phyloP scores from a whole-genome alignment of 2,329 filamentous ascomycete genomes.

The Cladosporium velox region DNA sequence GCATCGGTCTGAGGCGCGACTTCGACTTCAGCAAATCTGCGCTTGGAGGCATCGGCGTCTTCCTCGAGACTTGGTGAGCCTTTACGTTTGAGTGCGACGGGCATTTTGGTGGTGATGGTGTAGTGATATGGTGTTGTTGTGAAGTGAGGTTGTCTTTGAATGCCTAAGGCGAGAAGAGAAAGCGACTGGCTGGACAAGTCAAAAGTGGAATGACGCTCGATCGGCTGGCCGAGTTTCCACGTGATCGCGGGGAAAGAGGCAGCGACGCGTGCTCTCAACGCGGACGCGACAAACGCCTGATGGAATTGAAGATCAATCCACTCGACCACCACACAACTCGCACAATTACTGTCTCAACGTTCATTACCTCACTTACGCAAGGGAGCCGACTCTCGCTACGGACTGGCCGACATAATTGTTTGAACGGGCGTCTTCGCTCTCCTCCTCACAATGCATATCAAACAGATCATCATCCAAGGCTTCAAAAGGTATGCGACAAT shows the following conservation, averaged over 20 bases:
- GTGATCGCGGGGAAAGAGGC: slow-evolving; percentile 6
- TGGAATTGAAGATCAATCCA: background rate
- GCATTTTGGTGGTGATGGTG: slow-evolving; percentile 27
- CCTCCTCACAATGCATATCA: slow-evolving; percentile 77
- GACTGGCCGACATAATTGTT: slow-evolving; percentile 6
- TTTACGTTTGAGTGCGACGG: slow-evolving; percentile 39
- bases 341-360: background rate
- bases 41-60: slow-evolving; percentile 38
- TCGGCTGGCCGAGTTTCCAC: background rate
- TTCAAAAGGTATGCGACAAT: slow-evolving; percentile 81
- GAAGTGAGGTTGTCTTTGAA: background rate
- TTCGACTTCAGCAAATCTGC: slow-evolving; percentile 33
- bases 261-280: slow-evolving; percentile 1
- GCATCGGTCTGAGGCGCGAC: slow-evolving; percentile 23
- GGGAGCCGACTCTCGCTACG: background rate
- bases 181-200: background rate
- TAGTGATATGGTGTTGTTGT: slow-evolving; percentile 2
- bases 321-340: background rate
- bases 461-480: slow-evolving; percentile 99
- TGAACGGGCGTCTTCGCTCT: slow-evolving; percentile 12
- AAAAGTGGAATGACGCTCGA: slow-evolving; percentile 9
- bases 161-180: slow-evolving; percentile 7
- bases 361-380: background rate
- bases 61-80: slow-evolving; percentile 38
- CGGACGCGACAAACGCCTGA: slow-evolving; percentile 1